Conservation (phyloP, 345 rosid species). For the Melaleuca alternifolia region DNA sequence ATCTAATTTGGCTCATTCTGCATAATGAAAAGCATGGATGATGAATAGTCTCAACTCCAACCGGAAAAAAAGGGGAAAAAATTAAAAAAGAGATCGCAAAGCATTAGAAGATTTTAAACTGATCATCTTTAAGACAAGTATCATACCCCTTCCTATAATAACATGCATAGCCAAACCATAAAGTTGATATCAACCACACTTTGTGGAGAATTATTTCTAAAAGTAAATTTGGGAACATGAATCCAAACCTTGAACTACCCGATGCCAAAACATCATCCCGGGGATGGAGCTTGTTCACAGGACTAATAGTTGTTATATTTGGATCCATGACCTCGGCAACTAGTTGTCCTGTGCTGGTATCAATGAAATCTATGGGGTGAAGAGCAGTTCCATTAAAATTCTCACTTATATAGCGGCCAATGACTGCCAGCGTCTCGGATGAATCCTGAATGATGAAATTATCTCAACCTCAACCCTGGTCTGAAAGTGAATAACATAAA, state of each 20-base stretch:
- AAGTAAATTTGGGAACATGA: background rate
- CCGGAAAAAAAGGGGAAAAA: background rate
- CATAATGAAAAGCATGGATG: background rate
- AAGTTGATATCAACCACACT: background rate
- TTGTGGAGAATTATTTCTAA: background rate
- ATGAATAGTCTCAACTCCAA: background rate
- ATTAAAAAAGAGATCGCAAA: background rate
- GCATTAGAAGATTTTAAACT: background rate
- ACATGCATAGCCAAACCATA: background rate
- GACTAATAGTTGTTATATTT: slow-evolving; percentile 82
- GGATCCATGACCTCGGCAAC: slow-evolving; percentile 97
- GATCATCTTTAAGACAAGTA: background rate
- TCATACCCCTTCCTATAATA: background rate
- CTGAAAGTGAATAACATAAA: background rate
- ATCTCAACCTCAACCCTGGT: background rate
- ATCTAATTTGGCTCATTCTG: background rate
- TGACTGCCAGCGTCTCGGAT: slow-evolving; percentile 74
- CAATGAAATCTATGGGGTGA: slow-evolving; percentile 93
- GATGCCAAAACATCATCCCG: slow-evolving; percentile 88
- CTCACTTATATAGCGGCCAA: slow-evolving; percentile 93
- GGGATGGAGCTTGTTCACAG: slow-evolving; percentile 92
- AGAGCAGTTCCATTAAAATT: slow-evolving; percentile 79
- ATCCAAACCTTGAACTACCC: slow-evolving; percentile 81
- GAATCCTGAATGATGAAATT: slow-evolving; percentile 47
- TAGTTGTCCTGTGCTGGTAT: slow-evolving; percentile 69